Evolutionary conservation across 768 basidiomycete species (phyloP).

Genomic region (Lentinula sp.): DNA sequence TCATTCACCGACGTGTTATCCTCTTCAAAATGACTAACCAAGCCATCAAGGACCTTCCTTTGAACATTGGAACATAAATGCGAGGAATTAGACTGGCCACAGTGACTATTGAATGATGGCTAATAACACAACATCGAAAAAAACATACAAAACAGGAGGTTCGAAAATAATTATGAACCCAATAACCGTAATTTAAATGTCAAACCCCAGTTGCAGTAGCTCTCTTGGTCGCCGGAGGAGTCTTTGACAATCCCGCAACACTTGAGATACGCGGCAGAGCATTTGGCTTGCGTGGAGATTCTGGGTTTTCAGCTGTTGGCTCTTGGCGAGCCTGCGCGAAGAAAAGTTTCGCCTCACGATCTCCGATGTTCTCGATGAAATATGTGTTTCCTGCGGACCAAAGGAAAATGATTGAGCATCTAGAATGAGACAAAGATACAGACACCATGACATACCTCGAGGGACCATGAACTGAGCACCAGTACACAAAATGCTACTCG

Average conservation of each 20-base stretch:
- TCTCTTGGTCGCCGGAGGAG: not conserved
- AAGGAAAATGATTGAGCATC: not conserved
- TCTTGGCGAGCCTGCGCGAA: constrained; percentile 82
- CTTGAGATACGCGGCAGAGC: not conserved
- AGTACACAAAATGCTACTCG: constrained; percentile 61
- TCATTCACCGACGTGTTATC: too few species aligned
- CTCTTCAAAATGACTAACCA: too few species aligned
- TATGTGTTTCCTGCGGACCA: constrained; percentile 73
- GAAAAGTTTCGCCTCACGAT: constrained; percentile 78
- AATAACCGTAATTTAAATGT: not conserved
- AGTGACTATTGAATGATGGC: too few species aligned
- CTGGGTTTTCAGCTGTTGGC: not conserved
- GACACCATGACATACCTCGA: constrained; percentile 40
- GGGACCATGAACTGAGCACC: constrained; percentile 70
- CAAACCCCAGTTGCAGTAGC: not conserved
- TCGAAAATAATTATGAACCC: not conserved
- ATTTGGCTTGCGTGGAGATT: not conserved
- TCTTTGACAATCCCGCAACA: not conserved
- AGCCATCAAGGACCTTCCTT: too few species aligned
- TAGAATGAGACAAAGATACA: not conserved
- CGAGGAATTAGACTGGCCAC: not conserved
- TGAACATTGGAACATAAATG: not conserved
- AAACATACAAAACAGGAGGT: not conserved
- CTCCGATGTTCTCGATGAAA: constrained; percentile 80
- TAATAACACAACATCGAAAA: not conserved